Percentiles rank a stretch among this genome's conserved stretches.
Conservation (phyloP, 73 alveolate genomes). For the Paramecium biaurelia region DNA sequence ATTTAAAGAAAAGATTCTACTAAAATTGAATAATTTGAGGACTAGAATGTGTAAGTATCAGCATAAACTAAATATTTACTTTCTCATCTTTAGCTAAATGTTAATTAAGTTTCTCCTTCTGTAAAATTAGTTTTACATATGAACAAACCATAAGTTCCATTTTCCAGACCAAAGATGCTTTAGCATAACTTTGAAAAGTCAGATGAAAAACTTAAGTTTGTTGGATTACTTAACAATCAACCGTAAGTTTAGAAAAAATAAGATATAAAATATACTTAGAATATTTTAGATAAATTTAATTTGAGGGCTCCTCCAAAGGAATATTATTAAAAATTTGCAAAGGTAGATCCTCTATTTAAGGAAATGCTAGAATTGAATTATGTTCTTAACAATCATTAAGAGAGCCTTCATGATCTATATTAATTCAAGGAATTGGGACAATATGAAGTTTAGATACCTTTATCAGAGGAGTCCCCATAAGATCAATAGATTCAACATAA, state of each 20-base stretch:
- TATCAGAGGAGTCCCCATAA: neutral
- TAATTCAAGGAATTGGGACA: constrained; percentile 8
- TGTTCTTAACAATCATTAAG: constrained; percentile 49
- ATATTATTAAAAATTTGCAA: constrained; percentile 57
- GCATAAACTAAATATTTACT: constrained; percentile 36
- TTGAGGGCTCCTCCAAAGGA: constrained; percentile 63
- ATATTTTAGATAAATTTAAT: constrained; percentile 50
- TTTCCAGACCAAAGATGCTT: constrained; percentile 27
- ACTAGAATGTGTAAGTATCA: neutral
- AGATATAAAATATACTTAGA: constrained; percentile 25
- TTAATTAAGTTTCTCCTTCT: constrained; percentile 34
- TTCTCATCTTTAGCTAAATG: constrained; percentile 35
- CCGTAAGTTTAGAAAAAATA: constrained; percentile 7
- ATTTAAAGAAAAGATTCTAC: constrained; percentile 3
- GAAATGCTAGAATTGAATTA: constrained; percentile 64
- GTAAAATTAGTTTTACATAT: constrained; percentile 12
- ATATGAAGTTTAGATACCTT: neutral
- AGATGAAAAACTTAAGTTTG: constrained; percentile 13
- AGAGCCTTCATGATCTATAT: constrained; percentile 53
- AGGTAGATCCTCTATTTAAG: constrained; percentile 56
- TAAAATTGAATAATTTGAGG: constrained; percentile 27
- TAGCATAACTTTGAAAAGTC: constrained; percentile 42
- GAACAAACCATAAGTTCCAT: constrained; percentile 38
- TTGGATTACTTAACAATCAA: neutral
- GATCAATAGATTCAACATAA: neutral